phyloP scores from a whole-genome alignment of 192 early-diverging fungal species.

The Linnemannia zychae region DNA sequence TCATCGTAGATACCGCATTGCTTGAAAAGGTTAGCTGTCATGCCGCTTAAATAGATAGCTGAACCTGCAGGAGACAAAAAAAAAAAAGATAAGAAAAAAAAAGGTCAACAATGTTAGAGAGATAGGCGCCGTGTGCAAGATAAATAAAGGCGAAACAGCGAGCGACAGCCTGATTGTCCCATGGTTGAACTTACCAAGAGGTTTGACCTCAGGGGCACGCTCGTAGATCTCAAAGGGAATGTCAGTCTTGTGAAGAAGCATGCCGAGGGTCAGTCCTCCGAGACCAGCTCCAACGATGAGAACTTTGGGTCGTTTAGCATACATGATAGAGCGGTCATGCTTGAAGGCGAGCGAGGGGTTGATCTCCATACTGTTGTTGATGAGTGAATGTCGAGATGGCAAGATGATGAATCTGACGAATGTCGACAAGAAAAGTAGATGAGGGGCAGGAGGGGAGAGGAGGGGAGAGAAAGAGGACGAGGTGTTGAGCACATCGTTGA shows the following conservation, averaged over 20 bases:
- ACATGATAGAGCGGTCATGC: neutral
- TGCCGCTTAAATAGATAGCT: neutral
- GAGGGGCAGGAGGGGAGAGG: too few relatives aligned
- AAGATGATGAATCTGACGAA: too few relatives aligned
- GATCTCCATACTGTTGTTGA: neutral
- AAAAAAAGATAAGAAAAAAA: neutral
- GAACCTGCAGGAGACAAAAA: neutral
- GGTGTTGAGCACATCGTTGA: too few relatives aligned
- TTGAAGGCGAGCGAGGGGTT: neutral
- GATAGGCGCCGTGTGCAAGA: too few relatives aligned
- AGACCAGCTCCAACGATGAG: constrained; percentile 21
- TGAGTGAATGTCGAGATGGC: neutral
- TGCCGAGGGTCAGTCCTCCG: neutral
- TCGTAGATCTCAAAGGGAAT: constrained; percentile 16
- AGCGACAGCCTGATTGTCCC: too few relatives aligned
- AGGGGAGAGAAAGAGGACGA: too few relatives aligned
- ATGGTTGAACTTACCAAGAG: neutral
- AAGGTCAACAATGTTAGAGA: too few relatives aligned
- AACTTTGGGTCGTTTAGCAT: neutral
- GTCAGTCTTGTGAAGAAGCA: constrained; percentile 3
- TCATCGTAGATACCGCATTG: constrained; percentile 18
- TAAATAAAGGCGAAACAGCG: too few relatives aligned
- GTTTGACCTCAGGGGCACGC: neutral
- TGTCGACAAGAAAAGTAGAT: too few relatives aligned
- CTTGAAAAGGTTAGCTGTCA: neutral